Base-by-base conservation (phyloP, 257 asterid species). In the Petunia secreta region DNA sequence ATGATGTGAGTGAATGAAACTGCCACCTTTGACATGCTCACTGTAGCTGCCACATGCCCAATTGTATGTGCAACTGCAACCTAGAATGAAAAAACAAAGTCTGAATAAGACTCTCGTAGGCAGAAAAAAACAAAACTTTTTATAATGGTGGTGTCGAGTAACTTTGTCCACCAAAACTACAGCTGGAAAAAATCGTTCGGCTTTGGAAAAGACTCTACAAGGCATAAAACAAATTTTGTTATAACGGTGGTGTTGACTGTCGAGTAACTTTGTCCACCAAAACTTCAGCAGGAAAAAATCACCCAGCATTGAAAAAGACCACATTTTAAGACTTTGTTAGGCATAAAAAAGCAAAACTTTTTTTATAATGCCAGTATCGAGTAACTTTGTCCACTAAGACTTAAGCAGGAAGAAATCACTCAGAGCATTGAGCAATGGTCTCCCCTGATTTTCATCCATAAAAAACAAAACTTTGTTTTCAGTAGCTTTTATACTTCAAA, bases 21-120 rank as follows among this genome's bases (percentile, higher is more conserved):
- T 2, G 99, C 99, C 84, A 95, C 99, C 90, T 95, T 95, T 37
- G 99, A 95, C 99, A 95, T 95, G 80, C 99, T 95, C 79, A 95
- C 98, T 1, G 98, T 95, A 66, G 99, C 99, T 11, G 99, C 99
- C 37, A 95, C 99, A 83, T 95, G 99, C 84, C 99, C 99, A 89
- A 95, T 95, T 81, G 98, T 95, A 82, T 95, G 99, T 15, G 99
- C 99, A 78, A 95, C 89, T 55, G 99, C 98, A 83, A 95, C 99
- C 98, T 93, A 84, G 85, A 87, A 40, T 36, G 10, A 62, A 73
- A 48, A 14, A 73, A 73, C 62, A 73, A 50, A 11, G 36, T 48
- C 14, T 6, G 7, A 6, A 34, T 50, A 73, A 73, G 78, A 50
- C 46, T 68, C 4, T 36, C 2, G 5, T 6, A 1, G 0, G 76